Evolutionary conservation across 345 rosid species (phyloP).

Genomic region (Lumnitzera racemosa): DNA sequence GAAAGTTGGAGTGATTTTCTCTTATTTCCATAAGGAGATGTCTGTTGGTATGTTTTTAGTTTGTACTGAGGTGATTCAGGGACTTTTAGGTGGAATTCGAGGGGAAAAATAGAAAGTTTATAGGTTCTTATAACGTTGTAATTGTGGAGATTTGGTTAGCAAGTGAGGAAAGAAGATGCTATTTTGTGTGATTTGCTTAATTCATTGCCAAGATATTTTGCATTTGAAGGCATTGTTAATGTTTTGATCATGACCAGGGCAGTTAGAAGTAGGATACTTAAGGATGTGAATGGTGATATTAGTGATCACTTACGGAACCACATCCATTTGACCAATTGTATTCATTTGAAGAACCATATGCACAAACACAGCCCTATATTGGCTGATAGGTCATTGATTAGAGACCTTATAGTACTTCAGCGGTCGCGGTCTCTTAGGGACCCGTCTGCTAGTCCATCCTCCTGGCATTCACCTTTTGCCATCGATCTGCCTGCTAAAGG

Average conservation of each 20-base stretch:
- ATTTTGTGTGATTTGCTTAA: constrained; percentile 27
- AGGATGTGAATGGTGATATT: constrained; percentile 83
- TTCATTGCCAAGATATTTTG: constrained; percentile 16
- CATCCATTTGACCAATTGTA: constrained; percentile 90
- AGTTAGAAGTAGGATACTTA: constrained; percentile 63
- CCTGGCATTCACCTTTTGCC: constrained; percentile 76
- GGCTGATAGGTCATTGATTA: constrained; percentile 70
- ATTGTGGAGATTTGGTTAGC: constrained; percentile 3
- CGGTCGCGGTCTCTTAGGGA: constrained; percentile 84
- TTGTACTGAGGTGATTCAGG: neutral
- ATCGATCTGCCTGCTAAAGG: constrained; percentile 59
- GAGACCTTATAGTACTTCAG: constrained; percentile 88
- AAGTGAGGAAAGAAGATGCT: constrained; percentile 24
- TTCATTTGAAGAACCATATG: constrained; percentile 98
- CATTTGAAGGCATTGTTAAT: constrained; percentile 12
- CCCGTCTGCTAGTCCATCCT: constrained; percentile 85
- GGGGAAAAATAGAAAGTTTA: constrained; percentile 6
- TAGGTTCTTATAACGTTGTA: constrained; percentile 3
- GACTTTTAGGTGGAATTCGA: constrained; percentile 9
- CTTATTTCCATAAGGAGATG: too few relatives aligned
- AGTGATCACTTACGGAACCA: constrained; percentile 94
- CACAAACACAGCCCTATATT: constrained; percentile 89
- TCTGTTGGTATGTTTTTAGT: neutral
- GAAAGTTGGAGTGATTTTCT: too few relatives aligned
- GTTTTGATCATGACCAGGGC: constrained; percentile 74